Percentiles rank a stretch among this genome's conserved stretches.
Evolutionary conservation across 192 early-diverging fungal species (phyloP).

Genomic region (Coemansia sp.): DNA sequence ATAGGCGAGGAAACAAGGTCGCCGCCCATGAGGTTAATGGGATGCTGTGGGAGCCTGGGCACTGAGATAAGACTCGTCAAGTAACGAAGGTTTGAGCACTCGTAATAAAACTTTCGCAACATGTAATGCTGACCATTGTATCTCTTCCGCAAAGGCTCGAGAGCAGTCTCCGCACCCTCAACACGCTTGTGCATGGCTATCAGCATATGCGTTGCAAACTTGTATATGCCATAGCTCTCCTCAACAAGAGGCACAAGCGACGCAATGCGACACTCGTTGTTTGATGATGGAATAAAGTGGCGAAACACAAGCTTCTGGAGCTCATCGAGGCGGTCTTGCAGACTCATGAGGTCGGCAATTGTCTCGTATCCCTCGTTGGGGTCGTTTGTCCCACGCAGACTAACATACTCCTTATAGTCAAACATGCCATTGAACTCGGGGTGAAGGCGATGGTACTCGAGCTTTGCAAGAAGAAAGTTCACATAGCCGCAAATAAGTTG

Average conservation of each 20-base stretch:
- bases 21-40: constrained; percentile 75
- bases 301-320: constrained; percentile 89
- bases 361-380: constrained; percentile 99
- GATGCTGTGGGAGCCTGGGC: constrained; percentile 77
- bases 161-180: constrained; percentile 73
- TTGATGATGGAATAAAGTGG: constrained; percentile 75
- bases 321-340: constrained; percentile 89
- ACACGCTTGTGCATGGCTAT: constrained; percentile 82
- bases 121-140: constrained; percentile 86
- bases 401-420: constrained; percentile 97
- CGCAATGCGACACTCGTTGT: constrained; percentile 94
- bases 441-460: constrained; percentile 88
- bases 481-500: constrained; percentile 87
- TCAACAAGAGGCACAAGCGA: constrained; percentile 96
- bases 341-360: constrained; percentile 87
- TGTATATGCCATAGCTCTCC: constrained; percentile 93
- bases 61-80: constrained; percentile 91
- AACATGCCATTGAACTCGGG: constrained; percentile 93
- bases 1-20: constrained; percentile 68
- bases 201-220: constrained; percentile 94
- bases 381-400: constrained; percentile 90
- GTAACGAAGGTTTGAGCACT: constrained; percentile 86
- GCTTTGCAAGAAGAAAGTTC: constrained; percentile 84
- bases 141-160: constrained; percentile 82
- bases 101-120: constrained; percentile 87